Evolutionary conservation across 306 rosid species (phyloP).

Genomic region (Casuarina cunninghamiana): DNA sequence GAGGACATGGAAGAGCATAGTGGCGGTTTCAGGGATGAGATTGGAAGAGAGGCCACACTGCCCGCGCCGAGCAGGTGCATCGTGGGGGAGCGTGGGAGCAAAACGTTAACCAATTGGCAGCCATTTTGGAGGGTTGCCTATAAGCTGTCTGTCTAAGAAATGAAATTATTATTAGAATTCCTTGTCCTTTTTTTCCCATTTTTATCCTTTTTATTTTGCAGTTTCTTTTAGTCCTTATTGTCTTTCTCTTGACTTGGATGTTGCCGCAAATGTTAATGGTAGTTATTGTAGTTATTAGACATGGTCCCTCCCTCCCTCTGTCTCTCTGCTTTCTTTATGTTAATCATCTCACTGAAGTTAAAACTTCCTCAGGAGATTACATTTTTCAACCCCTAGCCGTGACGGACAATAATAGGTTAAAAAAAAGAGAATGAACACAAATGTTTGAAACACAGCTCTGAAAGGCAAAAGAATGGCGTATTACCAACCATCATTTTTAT

Average conservation of each 20-base stretch:
- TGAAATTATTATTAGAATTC: slow-evolving; percentile 13
- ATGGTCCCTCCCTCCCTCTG: slow-evolving; percentile 25
- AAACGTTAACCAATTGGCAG: slow-evolving; percentile 43
- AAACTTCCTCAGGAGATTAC: too few relatives aligned
- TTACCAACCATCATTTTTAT: not conserved
- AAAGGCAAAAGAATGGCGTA: not conserved
- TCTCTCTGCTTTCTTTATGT: slow-evolving; percentile 6
- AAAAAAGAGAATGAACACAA: too few relatives aligned
- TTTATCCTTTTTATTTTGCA: not conserved
- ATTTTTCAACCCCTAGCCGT: too few relatives aligned
- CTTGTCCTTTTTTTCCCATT: not conserved
- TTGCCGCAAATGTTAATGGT: slow-evolving; percentile 46
- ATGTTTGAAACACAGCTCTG: too few relatives aligned
- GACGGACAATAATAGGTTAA: not conserved
- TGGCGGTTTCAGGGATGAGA: slow-evolving; percentile 41
- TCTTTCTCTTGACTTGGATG: slow-evolving; percentile 33
- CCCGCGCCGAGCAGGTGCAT: slow-evolving; percentile 58
- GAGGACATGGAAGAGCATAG: slow-evolving; percentile 43
- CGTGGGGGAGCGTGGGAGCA: slow-evolving; percentile 51
- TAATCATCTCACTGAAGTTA: not conserved
- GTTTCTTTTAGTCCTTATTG: slow-evolving; percentile 23
- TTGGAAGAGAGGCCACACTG: slow-evolving; percentile 37
- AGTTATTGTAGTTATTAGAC: slow-evolving; percentile 52
- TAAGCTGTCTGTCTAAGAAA: slow-evolving; percentile 24
- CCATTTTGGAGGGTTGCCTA: slow-evolving; percentile 50